phyloP scores from a whole-genome alignment of 2,329 filamentous ascomycete genomes.

The Gremmenia infestans region DNA sequence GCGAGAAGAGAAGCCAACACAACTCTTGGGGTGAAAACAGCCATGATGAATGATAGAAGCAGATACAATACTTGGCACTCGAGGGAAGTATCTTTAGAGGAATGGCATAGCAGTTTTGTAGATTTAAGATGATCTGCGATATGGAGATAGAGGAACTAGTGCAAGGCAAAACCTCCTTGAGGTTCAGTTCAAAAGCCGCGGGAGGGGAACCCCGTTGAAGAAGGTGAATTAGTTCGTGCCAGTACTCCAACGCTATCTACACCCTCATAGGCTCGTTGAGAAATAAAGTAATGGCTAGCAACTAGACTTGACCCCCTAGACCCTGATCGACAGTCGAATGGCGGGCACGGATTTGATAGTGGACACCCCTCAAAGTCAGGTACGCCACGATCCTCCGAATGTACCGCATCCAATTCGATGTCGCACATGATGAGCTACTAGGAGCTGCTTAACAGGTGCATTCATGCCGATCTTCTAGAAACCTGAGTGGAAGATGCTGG shows the following conservation, averaged over 20 bases:
- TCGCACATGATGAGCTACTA: slow-evolving; percentile 4
- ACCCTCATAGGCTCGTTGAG: slow-evolving; percentile 10
- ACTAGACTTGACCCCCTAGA: not conserved
- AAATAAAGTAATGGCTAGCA: slow-evolving; percentile 4
- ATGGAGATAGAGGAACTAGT: not conserved
- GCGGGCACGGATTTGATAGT: slow-evolving; percentile 2
- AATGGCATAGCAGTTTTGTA: not conserved
- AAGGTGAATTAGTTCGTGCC: slow-evolving; percentile 12
- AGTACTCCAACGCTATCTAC: slow-evolving; percentile 4
- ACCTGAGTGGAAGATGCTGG: slow-evolving; percentile 6
- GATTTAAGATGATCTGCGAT: not conserved
- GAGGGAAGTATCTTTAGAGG: not conserved
- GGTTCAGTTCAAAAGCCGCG: not conserved
- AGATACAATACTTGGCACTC: not conserved
- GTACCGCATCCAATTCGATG: slow-evolving; percentile 9
- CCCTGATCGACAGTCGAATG: slow-evolving; percentile 20
- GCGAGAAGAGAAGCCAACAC: slow-evolving; percentile 5
- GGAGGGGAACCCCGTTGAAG: slow-evolving; percentile 10
- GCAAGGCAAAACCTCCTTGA: slow-evolving; percentile 13
- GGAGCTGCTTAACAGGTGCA: not conserved
- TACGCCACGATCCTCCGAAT: slow-evolving; percentile 3
- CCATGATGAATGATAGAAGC: not conserved
- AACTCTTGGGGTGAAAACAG: not conserved
- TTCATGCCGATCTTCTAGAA: slow-evolving; percentile 3
- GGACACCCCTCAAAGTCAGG: slow-evolving; percentile 10